Percentiles rank a stretch among this genome's conserved stretches.
Conservation (phyloP, 768 basidiomycete species). For the Pisolithus tinctorius region DNA sequence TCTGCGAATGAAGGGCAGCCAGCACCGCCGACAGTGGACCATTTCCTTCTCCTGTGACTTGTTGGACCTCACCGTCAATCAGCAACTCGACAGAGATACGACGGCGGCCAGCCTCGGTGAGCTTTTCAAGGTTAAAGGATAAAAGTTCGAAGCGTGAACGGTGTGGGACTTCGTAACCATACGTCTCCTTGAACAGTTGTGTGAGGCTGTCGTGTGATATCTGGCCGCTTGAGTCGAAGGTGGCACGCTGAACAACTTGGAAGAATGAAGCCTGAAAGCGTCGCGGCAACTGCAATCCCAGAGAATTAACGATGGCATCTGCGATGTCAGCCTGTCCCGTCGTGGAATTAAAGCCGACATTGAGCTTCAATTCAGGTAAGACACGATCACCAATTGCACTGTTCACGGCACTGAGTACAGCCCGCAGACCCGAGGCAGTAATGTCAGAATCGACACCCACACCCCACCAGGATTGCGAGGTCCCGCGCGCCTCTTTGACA, state of each 20-base stretch:
- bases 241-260: slow-evolving; percentile 70
- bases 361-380: slow-evolving; percentile 73
- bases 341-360: slow-evolving; percentile 61
- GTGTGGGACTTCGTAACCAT: slow-evolving; percentile 45
- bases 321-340: slow-evolving; percentile 72
- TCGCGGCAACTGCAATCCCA: slow-evolving; percentile 73
- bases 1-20: slow-evolving; percentile 63
- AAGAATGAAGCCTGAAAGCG: slow-evolving; percentile 75
- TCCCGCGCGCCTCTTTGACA: slow-evolving; percentile 55
- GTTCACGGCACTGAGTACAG: slow-evolving; percentile 86
- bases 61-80: slow-evolving; percentile 53
- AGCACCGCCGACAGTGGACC: slow-evolving; percentile 87
- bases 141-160: slow-evolving; percentile 41
- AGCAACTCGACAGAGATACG: slow-evolving; percentile 57
- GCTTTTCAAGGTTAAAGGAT: slow-evolving; percentile 60
- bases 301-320: slow-evolving; percentile 61
- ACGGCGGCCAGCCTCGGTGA: slow-evolving; percentile 34
- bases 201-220: slow-evolving; percentile 63
- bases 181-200: slow-evolving; percentile 60
- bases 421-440: slow-evolving; percentile 83
- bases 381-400: slow-evolving; percentile 61
- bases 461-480: slow-evolving; percentile 86
- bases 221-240: slow-evolving; percentile 51
- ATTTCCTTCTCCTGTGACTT: slow-evolving; percentile 77
- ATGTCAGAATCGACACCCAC: slow-evolving; percentile 91